Percentiles rank a stretch among this genome's conserved stretches.
phyloP scores from a whole-genome alignment of 176 grass and related monocot species.

The Calamus simplicifolius region DNA sequence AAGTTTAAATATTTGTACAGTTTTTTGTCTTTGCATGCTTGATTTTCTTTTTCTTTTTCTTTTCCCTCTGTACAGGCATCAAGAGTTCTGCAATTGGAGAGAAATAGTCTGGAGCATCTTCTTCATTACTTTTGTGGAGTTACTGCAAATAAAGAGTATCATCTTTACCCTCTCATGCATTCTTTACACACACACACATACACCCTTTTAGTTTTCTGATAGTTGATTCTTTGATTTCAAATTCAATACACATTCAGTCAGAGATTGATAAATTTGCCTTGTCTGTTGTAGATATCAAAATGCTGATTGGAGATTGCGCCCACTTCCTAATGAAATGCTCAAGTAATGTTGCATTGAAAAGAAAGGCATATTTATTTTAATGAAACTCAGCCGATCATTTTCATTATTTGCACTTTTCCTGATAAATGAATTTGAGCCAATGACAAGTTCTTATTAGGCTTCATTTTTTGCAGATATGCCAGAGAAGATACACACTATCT shows the following conservation, averaged over 20 bases:
- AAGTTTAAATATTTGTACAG: too few relatives aligned
- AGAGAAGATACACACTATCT: conserved; percentile 99
- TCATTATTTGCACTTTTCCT: too few relatives aligned
- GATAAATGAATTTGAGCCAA: too few relatives aligned
- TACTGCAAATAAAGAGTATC: conserved; percentile 78
- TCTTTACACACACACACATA: too few relatives aligned
- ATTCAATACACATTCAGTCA: too few relatives aligned
- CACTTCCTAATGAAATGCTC: conserved; percentile 86
- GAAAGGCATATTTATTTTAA: too few relatives aligned
- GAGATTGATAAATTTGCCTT: background rate
- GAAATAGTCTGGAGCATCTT: conserved; percentile 86
- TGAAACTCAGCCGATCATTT: too few relatives aligned
- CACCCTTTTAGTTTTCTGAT: too few relatives aligned
- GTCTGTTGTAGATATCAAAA: conserved; percentile 85
- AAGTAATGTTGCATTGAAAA: conserved; percentile 45
- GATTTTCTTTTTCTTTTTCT: conserved; percentile 4
- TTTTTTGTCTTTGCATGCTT: background rate
- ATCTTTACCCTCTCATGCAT: conserved; percentile 7
- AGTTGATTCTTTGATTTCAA: too few relatives aligned
- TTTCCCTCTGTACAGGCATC: conserved; percentile 57
- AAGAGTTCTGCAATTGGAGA: conserved; percentile 79
- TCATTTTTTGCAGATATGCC: conserved; percentile 50
- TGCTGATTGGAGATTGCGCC: conserved; percentile 86
- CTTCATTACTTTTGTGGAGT: conserved; percentile 80
- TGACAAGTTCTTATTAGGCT: too few relatives aligned